Evolutionary conservation across 306 rosid species (phyloP), one percentile per base, ranked within the genome.

Genomic region (Dryas alaskensis): DNA sequence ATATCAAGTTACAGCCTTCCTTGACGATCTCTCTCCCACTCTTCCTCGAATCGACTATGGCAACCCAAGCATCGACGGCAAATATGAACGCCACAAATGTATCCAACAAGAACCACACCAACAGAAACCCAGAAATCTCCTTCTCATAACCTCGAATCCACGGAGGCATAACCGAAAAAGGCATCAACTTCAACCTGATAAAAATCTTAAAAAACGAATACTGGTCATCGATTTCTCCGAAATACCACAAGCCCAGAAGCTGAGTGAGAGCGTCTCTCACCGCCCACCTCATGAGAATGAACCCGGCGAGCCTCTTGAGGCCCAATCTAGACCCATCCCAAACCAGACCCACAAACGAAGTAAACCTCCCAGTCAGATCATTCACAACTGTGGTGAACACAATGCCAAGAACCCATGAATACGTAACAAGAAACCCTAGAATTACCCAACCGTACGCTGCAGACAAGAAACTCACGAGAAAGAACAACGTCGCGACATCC

Each of bases 251-350:
- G 0, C 99, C 99, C 4, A 95, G 82, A 74, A 95, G 87, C 88
- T 95, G 99, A 48, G 99, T 95, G 71, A 95, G 76, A 5, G 99
- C 99, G 27, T 95, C 99, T 81, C 99, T 83, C 75, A 95, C 93
- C 9, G 99, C 99, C 99, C 99, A 95, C 60, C 93, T 85, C 95
- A 90, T 87, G 50, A 95, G 76, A 79, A 95, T 89, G 80, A 95
- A 92, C 48, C 98, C 98, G 10, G 98, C 88, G 39, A 95, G 94
- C 86, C 96, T 92, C 87, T 89, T 95, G 31, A 92, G 80, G 37
- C 99, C 99, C 65, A 95, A 71, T 79, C 92, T 81, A 4, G 96
- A 92, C 60, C 99, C 99, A 73, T 92, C 92, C 97, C 96, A 90
- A 54, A 89, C 57, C 40, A 88, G 43, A 70, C 87, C 88, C 9